phyloP scores from a whole-genome alignment of 352 stramenopile genomes.

The Phytophthora kernoviae region DNA sequence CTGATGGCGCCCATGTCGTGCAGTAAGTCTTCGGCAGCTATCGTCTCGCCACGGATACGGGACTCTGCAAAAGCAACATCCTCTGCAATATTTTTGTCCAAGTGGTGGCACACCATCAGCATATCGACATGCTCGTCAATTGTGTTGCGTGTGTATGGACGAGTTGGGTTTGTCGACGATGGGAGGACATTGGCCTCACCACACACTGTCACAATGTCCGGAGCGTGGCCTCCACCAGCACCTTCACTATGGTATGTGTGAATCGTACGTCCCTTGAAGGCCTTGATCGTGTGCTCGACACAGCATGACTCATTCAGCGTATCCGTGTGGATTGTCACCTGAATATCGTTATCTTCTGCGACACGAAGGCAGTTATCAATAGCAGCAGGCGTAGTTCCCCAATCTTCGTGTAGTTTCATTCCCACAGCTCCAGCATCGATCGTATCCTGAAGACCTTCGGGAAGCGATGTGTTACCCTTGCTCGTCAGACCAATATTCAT shows the following conservation, averaged over 20 bases:
- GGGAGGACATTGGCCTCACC: constrained; percentile 94
- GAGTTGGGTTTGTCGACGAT: constrained; percentile 97
- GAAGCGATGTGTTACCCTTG: constrained; percentile 95
- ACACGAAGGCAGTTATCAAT: constrained; percentile 95
- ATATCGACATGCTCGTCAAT: constrained; percentile 99
- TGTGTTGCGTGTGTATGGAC: constrained; percentile 96
- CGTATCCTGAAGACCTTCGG: constrained; percentile 88
- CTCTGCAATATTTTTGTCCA: constrained; percentile 95
- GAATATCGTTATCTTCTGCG: constrained; percentile 92
- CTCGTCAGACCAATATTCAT: constrained; percentile 98
- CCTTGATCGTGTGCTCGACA: constrained; percentile 94
- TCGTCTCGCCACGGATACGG: constrained; percentile 96
- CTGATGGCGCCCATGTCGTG: constrained; percentile 97
- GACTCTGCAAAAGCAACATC: constrained; percentile 98
- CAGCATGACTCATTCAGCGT: constrained; percentile 97
- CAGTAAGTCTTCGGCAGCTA: constrained; percentile 96
- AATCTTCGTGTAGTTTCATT: constrained; percentile 98
- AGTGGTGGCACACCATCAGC: constrained; percentile 99
- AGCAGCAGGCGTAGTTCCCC: constrained; percentile 95
- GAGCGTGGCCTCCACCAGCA: constrained; percentile 93
- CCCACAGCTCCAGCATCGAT: constrained; percentile 92
- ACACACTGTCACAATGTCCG: constrained; percentile 98
- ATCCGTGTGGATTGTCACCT: constrained; percentile 98
- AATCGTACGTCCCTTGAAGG: constrained; percentile 96
- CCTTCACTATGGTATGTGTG: constrained; percentile 97